phyloP scores from a whole-genome alignment of 179 eudicot species.

The Gypsophila paniculata region DNA sequence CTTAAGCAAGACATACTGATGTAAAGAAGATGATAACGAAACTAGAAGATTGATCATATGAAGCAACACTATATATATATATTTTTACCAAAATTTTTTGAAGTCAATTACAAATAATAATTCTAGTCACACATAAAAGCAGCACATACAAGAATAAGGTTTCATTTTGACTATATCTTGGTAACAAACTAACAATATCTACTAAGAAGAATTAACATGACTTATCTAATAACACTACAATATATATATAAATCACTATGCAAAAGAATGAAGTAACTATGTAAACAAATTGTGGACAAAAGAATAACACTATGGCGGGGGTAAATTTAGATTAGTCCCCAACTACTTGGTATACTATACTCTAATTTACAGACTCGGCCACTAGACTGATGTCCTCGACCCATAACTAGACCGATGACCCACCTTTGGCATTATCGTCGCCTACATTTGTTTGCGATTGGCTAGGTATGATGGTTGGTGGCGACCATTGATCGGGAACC shows the following conservation, averaged over 20 bases:
- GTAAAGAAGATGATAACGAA: background rate
- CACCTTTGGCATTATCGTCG: slow-evolving; percentile 54
- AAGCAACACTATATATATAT: slow-evolving; percentile 12
- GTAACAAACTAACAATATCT: background rate
- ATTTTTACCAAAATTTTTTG: slow-evolving; percentile 3
- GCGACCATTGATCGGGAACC: slow-evolving; percentile 98
- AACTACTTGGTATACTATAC: slow-evolving; percentile 26
- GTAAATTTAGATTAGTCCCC: slow-evolving; percentile 7
- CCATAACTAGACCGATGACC: slow-evolving; percentile 13
- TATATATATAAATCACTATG: slow-evolving; percentile 11
- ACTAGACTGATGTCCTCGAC: slow-evolving; percentile 15
- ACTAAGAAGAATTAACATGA: slow-evolving; percentile 2
- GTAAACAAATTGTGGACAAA: slow-evolving; percentile 14
- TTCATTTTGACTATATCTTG: slow-evolving; percentile 14
- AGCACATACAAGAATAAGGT: slow-evolving; percentile 27
- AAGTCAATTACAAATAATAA: slow-evolving; percentile 21
- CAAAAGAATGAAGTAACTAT: slow-evolving; percentile 31
- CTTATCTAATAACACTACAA: slow-evolving; percentile 19
- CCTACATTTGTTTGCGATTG: slow-evolving; percentile 30
- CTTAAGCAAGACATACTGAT: background rate
- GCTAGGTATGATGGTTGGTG: slow-evolving; percentile 49
- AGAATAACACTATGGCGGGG: slow-evolving; percentile 10
- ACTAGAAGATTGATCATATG: background rate
- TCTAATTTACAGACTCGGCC: slow-evolving; percentile 31
- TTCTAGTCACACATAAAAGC: slow-evolving; percentile 23